These are phyloP conservation scores for Inosperma sp. DNA, from an alignment of 768 basidiomycete species.

Conservation along the genomic window DNA sequence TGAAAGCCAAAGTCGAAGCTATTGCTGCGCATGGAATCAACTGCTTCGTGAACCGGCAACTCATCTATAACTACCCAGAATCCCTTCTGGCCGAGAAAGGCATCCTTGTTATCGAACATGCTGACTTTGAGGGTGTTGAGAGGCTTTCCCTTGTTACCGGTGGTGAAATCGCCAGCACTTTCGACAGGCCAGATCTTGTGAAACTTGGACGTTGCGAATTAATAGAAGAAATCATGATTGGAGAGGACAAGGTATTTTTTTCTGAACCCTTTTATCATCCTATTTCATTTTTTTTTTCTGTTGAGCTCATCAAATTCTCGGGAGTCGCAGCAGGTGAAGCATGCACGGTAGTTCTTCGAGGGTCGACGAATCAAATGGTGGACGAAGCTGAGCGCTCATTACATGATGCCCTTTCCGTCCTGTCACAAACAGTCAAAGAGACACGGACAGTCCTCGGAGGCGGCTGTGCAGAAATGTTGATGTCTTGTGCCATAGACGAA, in stretches of 20 bases:
- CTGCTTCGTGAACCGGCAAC: slow-evolving; percentile 94
- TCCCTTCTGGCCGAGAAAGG: slow-evolving; percentile 91
- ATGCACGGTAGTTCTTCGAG: slow-evolving; percentile 95
- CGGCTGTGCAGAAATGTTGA: slow-evolving; percentile 97
- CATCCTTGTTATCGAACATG: slow-evolving; percentile 95
- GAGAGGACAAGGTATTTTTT: slow-evolving; percentile 98
- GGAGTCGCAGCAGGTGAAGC: slow-evolving; percentile 97
- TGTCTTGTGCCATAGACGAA: slow-evolving; percentile 93
- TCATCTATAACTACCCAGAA: slow-evolving; percentile 99
- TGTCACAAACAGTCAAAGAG: slow-evolving; percentile 97
- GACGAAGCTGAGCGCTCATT: slow-evolving; percentile 98
- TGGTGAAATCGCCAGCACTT: slow-evolving; percentile 95
- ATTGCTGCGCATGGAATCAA: slow-evolving; percentile 96
- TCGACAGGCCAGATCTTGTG: slow-evolving; percentile 87
- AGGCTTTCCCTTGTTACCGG: slow-evolving; percentile 93
- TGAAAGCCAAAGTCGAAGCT: slow-evolving; percentile 95
- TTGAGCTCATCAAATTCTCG: slow-evolving; percentile 96
- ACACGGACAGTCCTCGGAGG: slow-evolving; percentile 92
- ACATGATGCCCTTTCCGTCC: slow-evolving; percentile 94
- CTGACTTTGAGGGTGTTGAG: slow-evolving; percentile 98
- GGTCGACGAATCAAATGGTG: slow-evolving; percentile 98
- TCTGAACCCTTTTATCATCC: no score
- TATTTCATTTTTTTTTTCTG: no score
- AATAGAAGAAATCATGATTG: slow-evolving; percentile 99
- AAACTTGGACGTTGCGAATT: slow-evolving; percentile 90